These are phyloP conservation scores for Zhuliangozyma blackwelliae DNA, from an alignment of 1,139 yeast genomes.

Conservation along the genomic window DNA sequence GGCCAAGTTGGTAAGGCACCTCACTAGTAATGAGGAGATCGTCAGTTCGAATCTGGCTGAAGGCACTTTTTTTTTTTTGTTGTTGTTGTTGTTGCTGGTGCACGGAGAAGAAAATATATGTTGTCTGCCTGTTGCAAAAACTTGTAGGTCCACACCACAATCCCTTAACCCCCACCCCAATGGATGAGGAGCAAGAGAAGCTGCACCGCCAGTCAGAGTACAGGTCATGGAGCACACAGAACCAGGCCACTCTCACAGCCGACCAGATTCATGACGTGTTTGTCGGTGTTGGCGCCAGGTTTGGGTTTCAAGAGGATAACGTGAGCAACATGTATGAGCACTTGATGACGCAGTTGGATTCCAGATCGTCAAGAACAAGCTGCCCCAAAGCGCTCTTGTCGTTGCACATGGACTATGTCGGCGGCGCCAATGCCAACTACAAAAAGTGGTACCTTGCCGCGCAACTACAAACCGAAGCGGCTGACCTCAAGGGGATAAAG, in stretches of 20 bases:
- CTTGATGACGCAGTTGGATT: constrained; percentile 37
- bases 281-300: constrained; percentile 14
- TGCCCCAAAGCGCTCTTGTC: constrained; percentile 32
- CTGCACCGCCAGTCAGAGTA: too few relatives aligned
- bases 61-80: constrained; percentile 44
- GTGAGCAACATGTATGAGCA: constrained; percentile 34
- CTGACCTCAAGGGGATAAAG: too few relatives aligned
- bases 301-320: constrained; percentile 37
- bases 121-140: too few relatives aligned
- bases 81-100: too few relatives aligned
- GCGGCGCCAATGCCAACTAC: constrained; percentile 37
- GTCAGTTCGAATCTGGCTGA: constrained; percentile 83
- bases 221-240: constrained; percentile 35
- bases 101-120: too few relatives aligned
- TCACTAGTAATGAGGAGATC: constrained; percentile 90
- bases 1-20: constrained; percentile 93
- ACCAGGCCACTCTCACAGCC: constrained; percentile 21
- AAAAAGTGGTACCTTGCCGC: constrained; percentile 41
- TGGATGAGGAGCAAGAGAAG: too few relatives aligned
- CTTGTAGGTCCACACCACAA: too few relatives aligned
- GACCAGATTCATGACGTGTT: constrained; percentile 20
- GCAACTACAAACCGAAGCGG: constrained; percentile 12
- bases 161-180: too few relatives aligned
- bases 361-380: constrained; percentile 36
- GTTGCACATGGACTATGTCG: constrained; percentile 40